Evolutionary conservation across 805 yeast species (phyloP).

Genomic region (Tetrapisispora taiwanensis): DNA sequence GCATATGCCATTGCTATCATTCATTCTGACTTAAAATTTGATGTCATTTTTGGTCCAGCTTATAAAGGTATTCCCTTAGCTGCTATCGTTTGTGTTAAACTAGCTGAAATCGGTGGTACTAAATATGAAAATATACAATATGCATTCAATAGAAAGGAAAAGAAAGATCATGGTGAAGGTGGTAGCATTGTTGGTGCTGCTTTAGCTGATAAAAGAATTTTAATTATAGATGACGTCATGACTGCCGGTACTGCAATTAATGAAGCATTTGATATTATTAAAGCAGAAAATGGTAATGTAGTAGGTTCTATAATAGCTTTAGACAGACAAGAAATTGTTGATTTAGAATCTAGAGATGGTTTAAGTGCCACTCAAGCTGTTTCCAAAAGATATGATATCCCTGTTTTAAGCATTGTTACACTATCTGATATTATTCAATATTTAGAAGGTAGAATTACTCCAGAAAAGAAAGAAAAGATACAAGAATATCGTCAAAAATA

Average conservation of each 20-base stretch:
- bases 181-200: constrained; percentile 85
- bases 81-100: constrained; percentile 83
- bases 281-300: constrained; percentile 55
- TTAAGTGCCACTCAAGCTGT: constrained; percentile 78
- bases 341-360: constrained; percentile 34
- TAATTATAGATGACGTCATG: constrained; percentile 94
- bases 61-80: constrained; percentile 95
- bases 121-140: constrained; percentile 67
- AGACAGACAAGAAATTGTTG: constrained; percentile 90
- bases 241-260: constrained; percentile 98
- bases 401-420: constrained; percentile 72
- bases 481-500: constrained; percentile 42
- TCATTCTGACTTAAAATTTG: constrained; percentile 72
- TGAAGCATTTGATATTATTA: constrained; percentile 80
- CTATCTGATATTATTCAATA: constrained; percentile 64
- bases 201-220: constrained; percentile 57
- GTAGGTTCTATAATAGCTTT: constrained; percentile 84
- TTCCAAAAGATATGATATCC: constrained; percentile 59
- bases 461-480: constrained; percentile 48
- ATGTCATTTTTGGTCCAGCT: constrained; percentile 92
- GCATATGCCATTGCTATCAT: constrained; percentile 87
- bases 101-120: constrained; percentile 82
- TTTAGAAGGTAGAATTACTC: constrained; percentile 44
- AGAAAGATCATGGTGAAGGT: constrained; percentile 97
- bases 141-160: constrained; percentile 93